phyloP scores from a whole-genome alignment of 2,329 filamentous ascomycete species.

The Fusarium illudens region DNA sequence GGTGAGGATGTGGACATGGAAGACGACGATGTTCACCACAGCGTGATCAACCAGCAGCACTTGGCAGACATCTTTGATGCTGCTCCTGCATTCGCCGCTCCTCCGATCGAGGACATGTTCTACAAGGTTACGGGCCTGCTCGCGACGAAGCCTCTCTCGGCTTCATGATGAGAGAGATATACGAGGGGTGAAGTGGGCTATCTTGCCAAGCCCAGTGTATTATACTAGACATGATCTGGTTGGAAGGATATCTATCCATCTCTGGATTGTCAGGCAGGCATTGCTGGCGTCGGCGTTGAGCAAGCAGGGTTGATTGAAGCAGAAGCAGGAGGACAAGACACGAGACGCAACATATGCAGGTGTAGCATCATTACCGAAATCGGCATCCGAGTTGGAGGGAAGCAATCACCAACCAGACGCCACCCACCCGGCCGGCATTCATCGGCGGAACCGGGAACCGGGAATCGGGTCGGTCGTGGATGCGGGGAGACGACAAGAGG shows the following conservation, averaged over 20 bases:
- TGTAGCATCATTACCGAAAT: conserved; percentile 13
- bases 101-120: conserved; percentile 79
- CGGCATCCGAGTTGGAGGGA: conserved; percentile 7
- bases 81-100: conserved; percentile 73
- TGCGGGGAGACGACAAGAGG: conserved; percentile 13
- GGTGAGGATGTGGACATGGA: conserved; percentile 57
- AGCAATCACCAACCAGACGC: conserved; percentile 30
- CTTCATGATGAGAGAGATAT: conserved; percentile 31
- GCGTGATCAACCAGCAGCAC: conserved; percentile 73
- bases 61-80: conserved; percentile 75
- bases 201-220: conserved; percentile 20
- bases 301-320: conserved; percentile 24
- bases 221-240: conserved; percentile 31
- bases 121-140: conserved; percentile 72
- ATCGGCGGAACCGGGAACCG: conserved; percentile 14
- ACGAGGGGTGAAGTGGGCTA: conserved; percentile 18
- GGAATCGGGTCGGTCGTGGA: conserved; percentile 20
- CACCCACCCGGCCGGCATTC: conserved; percentile 33
- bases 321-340: background rate
- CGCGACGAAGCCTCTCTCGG: conserved; percentile 61
- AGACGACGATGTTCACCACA: conserved; percentile 59
- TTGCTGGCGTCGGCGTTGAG: conserved; percentile 27
- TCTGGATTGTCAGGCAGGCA: conserved; percentile 16
- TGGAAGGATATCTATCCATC: conserved; percentile 1
- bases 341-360: conserved; percentile 4